Percentiles rank a stretch among this genome's conserved stretches.
Evolutionary conservation across 2,329 filamentous ascomycete species (phyloP).

Genomic region (Ophiostoma ulmi): DNA sequence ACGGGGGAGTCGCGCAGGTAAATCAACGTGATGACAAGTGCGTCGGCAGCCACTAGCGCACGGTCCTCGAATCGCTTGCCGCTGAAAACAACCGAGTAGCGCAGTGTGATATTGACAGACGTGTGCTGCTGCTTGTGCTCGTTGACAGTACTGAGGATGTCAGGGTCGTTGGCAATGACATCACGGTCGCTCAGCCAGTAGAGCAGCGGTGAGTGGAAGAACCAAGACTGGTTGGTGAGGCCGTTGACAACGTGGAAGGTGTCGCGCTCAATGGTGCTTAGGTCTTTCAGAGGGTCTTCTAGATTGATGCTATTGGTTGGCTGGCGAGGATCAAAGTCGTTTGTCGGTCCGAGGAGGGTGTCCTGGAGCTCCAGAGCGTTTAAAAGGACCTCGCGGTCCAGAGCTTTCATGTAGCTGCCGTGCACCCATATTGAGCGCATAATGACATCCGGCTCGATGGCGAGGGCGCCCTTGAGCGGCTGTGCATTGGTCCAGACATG

Average conservation of each 20-base stretch:
- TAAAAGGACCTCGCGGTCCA: slow-evolving; percentile 60
- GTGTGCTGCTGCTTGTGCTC: slow-evolving; percentile 56
- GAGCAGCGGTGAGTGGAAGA: slow-evolving; percentile 75
- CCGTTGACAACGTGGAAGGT: slow-evolving; percentile 56
- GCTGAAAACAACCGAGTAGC: slow-evolving; percentile 75
- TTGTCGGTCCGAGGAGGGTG: slow-evolving; percentile 57
- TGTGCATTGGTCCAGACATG: slow-evolving; percentile 77
- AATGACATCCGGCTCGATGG: slow-evolving; percentile 61
- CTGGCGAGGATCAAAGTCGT: slow-evolving; percentile 48
- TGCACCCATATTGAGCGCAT: slow-evolving; percentile 81
- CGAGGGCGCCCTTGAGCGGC: slow-evolving; percentile 49
- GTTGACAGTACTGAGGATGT: slow-evolving; percentile 67
- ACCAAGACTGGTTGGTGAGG: slow-evolving; percentile 61
- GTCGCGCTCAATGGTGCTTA: slow-evolving; percentile 47
- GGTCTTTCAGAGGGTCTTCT: slow-evolving; percentile 34
- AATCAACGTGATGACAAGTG: slow-evolving; percentile 71
- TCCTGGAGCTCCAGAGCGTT: slow-evolving; percentile 67
- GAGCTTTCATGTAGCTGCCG: slow-evolving; percentile 71
- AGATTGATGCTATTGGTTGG: slow-evolving; percentile 30
- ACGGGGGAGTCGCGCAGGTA: slow-evolving; percentile 61
- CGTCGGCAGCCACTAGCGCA: slow-evolving; percentile 65
- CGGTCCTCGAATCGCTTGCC: slow-evolving; percentile 70
- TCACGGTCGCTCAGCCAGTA: slow-evolving; percentile 69
- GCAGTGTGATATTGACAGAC: slow-evolving; percentile 66
- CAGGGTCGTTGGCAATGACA: slow-evolving; percentile 52